Evolutionary conservation across 768 basidiomycete species (phyloP).

Genomic region (Paxillus ammoniavirescens): DNA sequence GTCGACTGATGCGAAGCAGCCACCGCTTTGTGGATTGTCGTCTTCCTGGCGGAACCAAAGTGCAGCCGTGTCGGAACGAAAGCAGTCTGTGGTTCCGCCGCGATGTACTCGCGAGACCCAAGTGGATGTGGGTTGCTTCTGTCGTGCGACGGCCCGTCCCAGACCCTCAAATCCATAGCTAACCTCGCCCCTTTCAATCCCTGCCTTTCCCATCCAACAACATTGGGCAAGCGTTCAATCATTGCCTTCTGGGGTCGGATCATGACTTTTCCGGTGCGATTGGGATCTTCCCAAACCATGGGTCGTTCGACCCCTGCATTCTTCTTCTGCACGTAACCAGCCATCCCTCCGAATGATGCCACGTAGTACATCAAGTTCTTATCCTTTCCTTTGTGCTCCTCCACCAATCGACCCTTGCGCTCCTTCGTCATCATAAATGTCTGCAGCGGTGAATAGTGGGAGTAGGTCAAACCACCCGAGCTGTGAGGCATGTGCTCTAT

Average conservation of each 20-base stretch:
- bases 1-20: neutral
- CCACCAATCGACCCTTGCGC: constrained; percentile 59
- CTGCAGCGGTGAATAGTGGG: constrained; percentile 52
- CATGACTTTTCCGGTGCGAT: constrained; percentile 27
- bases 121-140: constrained; percentile 45
- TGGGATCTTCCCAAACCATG: constrained; percentile 30
- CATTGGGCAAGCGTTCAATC: constrained; percentile 40
- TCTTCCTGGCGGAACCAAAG: neutral
- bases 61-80: neutral
- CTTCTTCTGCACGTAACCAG: constrained; percentile 18
- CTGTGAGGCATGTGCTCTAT: constrained; percentile 69
- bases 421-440: constrained; percentile 47
- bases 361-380: constrained; percentile 14
- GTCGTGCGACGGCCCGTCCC: constrained; percentile 27
- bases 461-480: constrained; percentile 61
- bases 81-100: constrained; percentile 23
- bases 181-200: constrained; percentile 39
- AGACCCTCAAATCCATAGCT: constrained; percentile 29
- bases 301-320: constrained; percentile 13
- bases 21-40: neutral
- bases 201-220: constrained; percentile 42
- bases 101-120: constrained; percentile 51
- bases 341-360: constrained; percentile 33
- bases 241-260: constrained; percentile 25
- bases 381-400: constrained; percentile 22